These are phyloP conservation scores for Wickerhamomyces sydowiorum DNA, from an alignment of 805 yeast species.

Conservation along the genomic window DNA sequence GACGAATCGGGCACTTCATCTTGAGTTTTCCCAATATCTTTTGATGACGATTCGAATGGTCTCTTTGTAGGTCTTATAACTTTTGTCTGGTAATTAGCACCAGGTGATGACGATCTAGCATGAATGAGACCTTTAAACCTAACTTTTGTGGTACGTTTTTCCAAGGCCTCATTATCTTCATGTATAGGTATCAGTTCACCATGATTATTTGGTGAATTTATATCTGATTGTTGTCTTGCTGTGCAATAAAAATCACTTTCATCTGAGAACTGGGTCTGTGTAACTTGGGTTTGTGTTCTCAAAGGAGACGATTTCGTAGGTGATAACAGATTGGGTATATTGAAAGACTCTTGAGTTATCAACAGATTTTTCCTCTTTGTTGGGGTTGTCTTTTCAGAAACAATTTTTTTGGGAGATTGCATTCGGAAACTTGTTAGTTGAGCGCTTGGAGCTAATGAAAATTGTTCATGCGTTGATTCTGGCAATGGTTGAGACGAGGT, in stretches of 20 bases:
- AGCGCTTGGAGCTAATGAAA: slow-evolving; percentile 12
- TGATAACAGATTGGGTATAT: slow-evolving; percentile 12
- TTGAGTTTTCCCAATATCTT: neutral
- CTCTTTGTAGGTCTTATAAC: slow-evolving; percentile 13
- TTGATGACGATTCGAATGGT: slow-evolving; percentile 1
- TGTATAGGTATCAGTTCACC: slow-evolving; percentile 8
- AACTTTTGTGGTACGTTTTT: slow-evolving; percentile 2
- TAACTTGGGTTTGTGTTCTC: neutral
- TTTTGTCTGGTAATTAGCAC: slow-evolving; percentile 4
- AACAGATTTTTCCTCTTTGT: slow-evolving; percentile 4
- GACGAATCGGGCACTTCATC: slow-evolving; percentile 16
- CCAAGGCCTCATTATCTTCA: slow-evolving; percentile 1
- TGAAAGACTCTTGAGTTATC: slow-evolving; percentile 13
- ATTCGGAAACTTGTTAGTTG: slow-evolving; percentile 21
- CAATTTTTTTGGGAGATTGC: slow-evolving; percentile 16
- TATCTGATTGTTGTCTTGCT: neutral
- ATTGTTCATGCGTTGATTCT: neutral
- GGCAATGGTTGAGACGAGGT: neutral
- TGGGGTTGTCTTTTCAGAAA: slow-evolving; percentile 10
- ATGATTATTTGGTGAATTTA: slow-evolving; percentile 1
- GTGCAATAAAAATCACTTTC: slow-evolving; percentile 4
- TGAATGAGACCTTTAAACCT: slow-evolving; percentile 3
- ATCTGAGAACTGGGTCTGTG: too few relatives aligned
- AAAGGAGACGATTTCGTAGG: slow-evolving; percentile 4
- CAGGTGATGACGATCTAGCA: slow-evolving; percentile 6